Evolutionary conservation across 306 rosid species (phyloP).

Genomic region (Albizia julibrissin): DNA sequence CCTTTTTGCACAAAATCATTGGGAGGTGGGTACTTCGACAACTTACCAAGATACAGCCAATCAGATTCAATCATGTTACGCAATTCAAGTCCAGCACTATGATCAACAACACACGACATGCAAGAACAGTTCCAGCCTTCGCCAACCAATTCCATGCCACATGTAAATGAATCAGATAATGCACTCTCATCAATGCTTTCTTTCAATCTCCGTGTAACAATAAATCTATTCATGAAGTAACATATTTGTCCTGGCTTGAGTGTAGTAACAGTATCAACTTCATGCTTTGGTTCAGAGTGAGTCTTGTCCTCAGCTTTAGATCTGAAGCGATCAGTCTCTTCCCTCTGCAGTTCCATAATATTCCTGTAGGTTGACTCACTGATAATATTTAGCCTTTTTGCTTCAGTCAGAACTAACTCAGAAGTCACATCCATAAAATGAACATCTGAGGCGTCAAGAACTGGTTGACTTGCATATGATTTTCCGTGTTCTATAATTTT

Average conservation of each 20-base stretch:
- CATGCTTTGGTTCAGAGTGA: constrained; percentile 42
- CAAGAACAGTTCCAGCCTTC: constrained; percentile 32
- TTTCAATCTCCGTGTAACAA: constrained; percentile 62
- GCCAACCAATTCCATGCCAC: constrained; percentile 31
- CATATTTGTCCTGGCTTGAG: constrained; percentile 55
- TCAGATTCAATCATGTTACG: constrained; percentile 84
- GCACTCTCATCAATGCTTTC: constrained; percentile 34
- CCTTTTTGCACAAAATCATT: constrained; percentile 33
- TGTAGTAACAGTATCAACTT: constrained; percentile 35
- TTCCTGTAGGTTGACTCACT: constrained; percentile 60
- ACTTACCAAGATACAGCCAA: constrained; percentile 80
- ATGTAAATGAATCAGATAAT: constrained; percentile 33
- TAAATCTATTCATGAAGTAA: constrained; percentile 84
- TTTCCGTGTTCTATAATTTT: constrained; percentile 55
- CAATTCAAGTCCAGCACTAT: constrained; percentile 41
- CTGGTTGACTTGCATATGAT: constrained; percentile 43
- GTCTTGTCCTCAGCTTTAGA: constrained; percentile 44
- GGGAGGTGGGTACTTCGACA: constrained; percentile 44
- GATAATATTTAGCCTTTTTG: constrained; percentile 59
- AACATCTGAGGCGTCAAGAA: constrained; percentile 61
- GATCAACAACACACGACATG: constrained; percentile 43
- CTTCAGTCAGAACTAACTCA: constrained; percentile 65
- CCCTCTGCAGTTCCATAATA: constrained; percentile 58
- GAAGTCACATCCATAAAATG: constrained; percentile 66
- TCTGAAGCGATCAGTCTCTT: constrained; percentile 71